These are phyloP conservation scores for Otatea glauca DNA, from an alignment of 176 grass and related monocot genomes.

Conservation along the genomic window DNA sequence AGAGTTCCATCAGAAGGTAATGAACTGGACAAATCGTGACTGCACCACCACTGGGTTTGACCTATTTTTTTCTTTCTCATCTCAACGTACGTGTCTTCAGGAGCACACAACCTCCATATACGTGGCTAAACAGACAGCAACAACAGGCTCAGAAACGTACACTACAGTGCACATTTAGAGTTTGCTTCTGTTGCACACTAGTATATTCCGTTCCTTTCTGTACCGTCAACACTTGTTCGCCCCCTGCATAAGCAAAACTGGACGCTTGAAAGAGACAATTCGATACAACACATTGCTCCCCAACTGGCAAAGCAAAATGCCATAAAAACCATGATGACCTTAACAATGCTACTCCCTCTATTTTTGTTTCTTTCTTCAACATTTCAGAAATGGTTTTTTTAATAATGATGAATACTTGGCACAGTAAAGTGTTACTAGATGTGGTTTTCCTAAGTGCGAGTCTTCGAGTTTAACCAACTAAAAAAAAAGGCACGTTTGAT, in stretches of 20 bases:
- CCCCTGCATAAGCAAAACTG: neutral
- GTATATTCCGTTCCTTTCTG: neutral
- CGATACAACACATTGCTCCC: neutral
- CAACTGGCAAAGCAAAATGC: neutral
- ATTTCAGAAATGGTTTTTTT: too few relatives aligned
- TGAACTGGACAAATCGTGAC: constrained; percentile 11
- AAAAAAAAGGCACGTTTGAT: too few relatives aligned
- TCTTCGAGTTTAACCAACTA: too few relatives aligned
- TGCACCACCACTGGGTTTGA: constrained; percentile 4
- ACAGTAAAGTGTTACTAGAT: too few relatives aligned
- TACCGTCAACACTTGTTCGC: neutral
- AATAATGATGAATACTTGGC: too few relatives aligned
- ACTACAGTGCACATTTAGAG: neutral
- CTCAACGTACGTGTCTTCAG: constrained; percentile 11
- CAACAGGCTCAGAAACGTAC: neutral
- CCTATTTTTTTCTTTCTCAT: neutral
- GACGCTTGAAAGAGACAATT: neutral
- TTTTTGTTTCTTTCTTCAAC: neutral
- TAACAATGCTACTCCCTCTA: neutral
- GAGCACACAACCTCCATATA: constrained; percentile 25
- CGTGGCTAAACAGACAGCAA: constrained; percentile 6
- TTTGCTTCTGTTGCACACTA: constrained; percentile 31
- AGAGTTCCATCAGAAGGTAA: neutral
- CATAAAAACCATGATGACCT: neutral
- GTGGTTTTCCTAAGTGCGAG: too few relatives aligned